Percentiles rank a stretch among this genome's conserved stretches.
Evolutionary conservation across 176 grass and related monocot genomes (phyloP).

Genomic region (Oryza punctata): DNA sequence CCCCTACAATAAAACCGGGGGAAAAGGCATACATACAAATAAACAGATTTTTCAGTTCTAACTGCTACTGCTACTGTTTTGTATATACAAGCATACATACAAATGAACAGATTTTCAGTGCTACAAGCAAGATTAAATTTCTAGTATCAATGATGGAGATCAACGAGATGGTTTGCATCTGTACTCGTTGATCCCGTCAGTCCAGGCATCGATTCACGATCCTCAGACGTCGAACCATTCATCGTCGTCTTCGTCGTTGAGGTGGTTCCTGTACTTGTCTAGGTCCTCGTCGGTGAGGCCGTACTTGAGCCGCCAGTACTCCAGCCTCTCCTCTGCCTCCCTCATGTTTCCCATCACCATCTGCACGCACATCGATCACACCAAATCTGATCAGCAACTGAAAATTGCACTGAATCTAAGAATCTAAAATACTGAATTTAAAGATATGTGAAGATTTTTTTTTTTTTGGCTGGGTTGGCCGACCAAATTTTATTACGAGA

Average conservation of each 20-base stretch:
- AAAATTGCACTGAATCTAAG: too few species aligned
- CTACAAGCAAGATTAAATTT: not conserved
- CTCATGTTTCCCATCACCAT: constrained; percentile 43
- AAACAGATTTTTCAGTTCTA: not conserved
- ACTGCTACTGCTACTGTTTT: not conserved
- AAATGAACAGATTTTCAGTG: constrained; percentile 4
- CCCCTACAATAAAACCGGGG: constrained; percentile 31
- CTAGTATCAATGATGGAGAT: not conserved
- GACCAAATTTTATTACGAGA: too few species aligned
- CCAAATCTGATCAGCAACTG: not conserved
- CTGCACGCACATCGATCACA: not conserved
- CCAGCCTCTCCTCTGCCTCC: constrained; percentile 49
- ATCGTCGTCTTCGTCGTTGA: constrained; percentile 35
- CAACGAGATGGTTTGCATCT: not conserved
- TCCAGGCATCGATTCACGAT: not conserved
- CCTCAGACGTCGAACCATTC: constrained; percentile 43
- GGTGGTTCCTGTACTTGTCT: constrained; percentile 39
- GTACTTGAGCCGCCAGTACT: constrained; percentile 51
- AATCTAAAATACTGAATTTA: not conserved
- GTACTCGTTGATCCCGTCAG: not conserved
- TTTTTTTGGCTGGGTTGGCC: too few species aligned
- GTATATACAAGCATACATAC: not conserved
- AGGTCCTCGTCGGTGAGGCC: constrained; percentile 42
- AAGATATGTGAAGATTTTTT: not conserved
- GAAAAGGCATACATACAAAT: not conserved